phyloP scores from a whole-genome alignment of 2,329 filamentous ascomycete genomes.

The Colletotrichum simmondsii region DNA sequence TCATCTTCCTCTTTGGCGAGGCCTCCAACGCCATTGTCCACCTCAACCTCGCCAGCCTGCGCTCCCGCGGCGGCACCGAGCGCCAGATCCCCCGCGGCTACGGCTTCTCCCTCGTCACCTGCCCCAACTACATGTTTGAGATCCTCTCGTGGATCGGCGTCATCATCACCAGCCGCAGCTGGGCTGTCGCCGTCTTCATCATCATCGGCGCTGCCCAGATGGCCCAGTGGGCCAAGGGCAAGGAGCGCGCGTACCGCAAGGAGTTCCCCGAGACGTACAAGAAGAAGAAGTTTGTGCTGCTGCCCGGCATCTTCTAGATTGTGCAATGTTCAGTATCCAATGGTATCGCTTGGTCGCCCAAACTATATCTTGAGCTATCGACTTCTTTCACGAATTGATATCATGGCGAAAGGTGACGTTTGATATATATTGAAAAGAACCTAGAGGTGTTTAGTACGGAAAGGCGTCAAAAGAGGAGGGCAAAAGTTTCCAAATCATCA shows the following conservation, averaged over 20 bases:
- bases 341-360: not conserved
- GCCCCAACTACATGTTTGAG: conserved; percentile 98
- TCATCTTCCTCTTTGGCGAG: conserved; percentile 82
- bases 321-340: not conserved
- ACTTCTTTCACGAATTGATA: not conserved
- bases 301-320: conserved; percentile 79
- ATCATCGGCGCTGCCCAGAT: conserved; percentile 80
- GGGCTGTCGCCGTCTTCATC: conserved; percentile 82
- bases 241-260: conserved; percentile 89
- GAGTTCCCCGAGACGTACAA: conserved; percentile 95
- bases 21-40: conserved; percentile 84
- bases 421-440: not conserved
- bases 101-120: conserved; percentile 88
- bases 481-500: not conserved
- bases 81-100: conserved; percentile 88
- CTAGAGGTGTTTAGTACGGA: not conserved
- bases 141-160: conserved; percentile 87
- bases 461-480: conserved; percentile 9
- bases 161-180: conserved; percentile 81
- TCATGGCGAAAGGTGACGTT: not conserved
- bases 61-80: conserved; percentile 83
- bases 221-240: conserved; percentile 88
- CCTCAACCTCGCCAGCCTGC: conserved; percentile 79
- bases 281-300: conserved; percentile 87
- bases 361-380: too few species aligned